Percentiles rank a stretch among this genome's conserved stretches.
phyloP scores from a whole-genome alignment of 2,329 filamentous ascomycete species.

The Coniochaeta sp. region DNA sequence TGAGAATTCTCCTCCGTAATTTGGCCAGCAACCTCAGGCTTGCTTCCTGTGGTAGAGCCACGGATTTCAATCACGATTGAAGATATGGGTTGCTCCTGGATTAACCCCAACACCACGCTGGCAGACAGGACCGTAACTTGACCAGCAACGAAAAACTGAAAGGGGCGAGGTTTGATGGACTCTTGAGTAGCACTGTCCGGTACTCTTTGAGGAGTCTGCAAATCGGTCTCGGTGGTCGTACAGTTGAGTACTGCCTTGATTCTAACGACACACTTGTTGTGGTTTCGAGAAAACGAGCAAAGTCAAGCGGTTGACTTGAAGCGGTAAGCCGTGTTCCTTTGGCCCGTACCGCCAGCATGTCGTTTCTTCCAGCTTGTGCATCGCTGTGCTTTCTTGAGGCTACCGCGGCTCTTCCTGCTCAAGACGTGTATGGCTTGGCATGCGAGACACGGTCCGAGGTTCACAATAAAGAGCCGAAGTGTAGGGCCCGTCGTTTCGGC shows the following conservation, averaged over 20 bases:
- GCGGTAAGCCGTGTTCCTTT: neutral
- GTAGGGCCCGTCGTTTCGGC: neutral
- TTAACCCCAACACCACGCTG: too few species aligned
- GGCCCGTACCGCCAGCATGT: neutral
- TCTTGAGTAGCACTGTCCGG: too few species aligned
- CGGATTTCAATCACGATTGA: neutral
- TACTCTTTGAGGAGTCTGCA: too few species aligned
- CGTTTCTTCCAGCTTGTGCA: neutral
- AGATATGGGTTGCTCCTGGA: too few species aligned
- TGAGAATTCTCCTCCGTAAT: neutral
- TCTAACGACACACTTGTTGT: too few species aligned
- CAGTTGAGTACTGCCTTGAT: too few species aligned
- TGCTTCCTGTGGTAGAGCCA: neutral
- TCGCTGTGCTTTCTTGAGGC: neutral
- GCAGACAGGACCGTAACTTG: too few species aligned
- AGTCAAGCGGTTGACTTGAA: neutral
- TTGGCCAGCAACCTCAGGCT: neutral
- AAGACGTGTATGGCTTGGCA: neutral
- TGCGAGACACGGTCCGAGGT: neutral
- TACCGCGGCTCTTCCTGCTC: neutral
- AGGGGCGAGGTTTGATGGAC: too few species aligned
- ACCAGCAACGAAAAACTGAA: too few species aligned
- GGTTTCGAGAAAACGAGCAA: too few species aligned
- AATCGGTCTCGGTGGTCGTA: too few species aligned
- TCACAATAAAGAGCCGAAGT: neutral